Evolutionary conservation across 495 filamentous ascomycete species (phyloP).

Genomic region (Penicillium turbatum): DNA sequence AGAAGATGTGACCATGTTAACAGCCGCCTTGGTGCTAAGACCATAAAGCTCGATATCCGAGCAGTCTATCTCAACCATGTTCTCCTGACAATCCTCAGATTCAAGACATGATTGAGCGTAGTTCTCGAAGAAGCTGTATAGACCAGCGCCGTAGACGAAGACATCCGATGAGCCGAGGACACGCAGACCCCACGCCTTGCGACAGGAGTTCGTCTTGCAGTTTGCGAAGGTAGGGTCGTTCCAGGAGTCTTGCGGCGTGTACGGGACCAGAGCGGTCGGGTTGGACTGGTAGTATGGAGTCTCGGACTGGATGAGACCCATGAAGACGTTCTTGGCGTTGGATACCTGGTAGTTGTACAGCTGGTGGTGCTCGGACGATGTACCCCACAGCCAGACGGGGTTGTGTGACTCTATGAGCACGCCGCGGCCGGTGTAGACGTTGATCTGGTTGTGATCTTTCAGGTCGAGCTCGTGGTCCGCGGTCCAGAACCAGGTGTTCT

Average conservation of each 20-base stretch:
- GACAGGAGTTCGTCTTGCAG: slow-evolving; percentile 60
- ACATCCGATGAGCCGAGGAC: slow-evolving; percentile 64
- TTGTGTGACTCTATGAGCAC: slow-evolving; percentile 65
- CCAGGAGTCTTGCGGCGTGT: slow-evolving; percentile 56
- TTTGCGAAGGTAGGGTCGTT: slow-evolving; percentile 71
- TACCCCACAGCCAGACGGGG: slow-evolving; percentile 66
- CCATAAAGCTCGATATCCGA: slow-evolving; percentile 70
- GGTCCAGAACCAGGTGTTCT: slow-evolving; percentile 96
- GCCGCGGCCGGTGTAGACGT: slow-evolving; percentile 88
- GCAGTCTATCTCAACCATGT: slow-evolving; percentile 80
- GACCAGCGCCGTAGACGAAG: slow-evolving; percentile 70
- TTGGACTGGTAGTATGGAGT: slow-evolving; percentile 91
- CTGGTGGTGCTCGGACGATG: slow-evolving; percentile 80
- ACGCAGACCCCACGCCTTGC: slow-evolving; percentile 82
- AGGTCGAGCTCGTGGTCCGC: slow-evolving; percentile 89
- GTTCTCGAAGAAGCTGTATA: slow-evolving; percentile 89
- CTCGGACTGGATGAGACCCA: slow-evolving; percentile 84
- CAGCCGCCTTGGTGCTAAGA: slow-evolving; percentile 80
- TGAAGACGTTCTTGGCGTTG: slow-evolving; percentile 76
- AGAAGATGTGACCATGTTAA: slow-evolving; percentile 71
- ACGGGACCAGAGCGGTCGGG: slow-evolving; percentile 66
- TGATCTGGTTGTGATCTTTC: slow-evolving; percentile 71
- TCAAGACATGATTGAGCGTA: slow-evolving; percentile 73
- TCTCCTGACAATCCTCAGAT: slow-evolving; percentile 73
- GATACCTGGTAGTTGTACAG: slow-evolving; percentile 87